Percentiles rank a stretch among this genome's conserved stretches.
Conservation (phyloP, 108 stramenopile species). For the Chaetoceros muelleri region DNA sequence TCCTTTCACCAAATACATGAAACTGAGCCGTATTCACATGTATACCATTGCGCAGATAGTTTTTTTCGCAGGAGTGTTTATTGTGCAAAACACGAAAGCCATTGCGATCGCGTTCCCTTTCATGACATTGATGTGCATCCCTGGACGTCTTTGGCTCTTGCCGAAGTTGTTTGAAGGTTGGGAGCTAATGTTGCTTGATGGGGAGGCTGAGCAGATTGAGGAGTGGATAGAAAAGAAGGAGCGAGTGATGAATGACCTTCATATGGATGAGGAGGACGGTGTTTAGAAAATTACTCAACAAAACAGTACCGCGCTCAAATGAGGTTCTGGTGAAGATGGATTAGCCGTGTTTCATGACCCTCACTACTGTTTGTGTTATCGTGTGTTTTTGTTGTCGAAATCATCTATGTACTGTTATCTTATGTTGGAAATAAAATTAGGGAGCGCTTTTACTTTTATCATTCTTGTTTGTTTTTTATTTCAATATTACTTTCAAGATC, state of each 20-base stretch:
- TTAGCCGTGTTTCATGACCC: no score
- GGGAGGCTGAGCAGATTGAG: slow-evolving; percentile 18
- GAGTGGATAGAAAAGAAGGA: slow-evolving; percentile 13
- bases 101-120: slow-evolving; percentile 40
- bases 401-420: background rate
- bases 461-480: no score
- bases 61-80: slow-evolving; percentile 27
- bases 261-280: no score
- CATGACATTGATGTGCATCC: slow-evolving; percentile 34
- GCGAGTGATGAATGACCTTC: no score
- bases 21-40: slow-evolving; percentile 17
- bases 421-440: no score
- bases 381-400: background rate
- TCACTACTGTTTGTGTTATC: no score
- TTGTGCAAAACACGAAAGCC: slow-evolving; percentile 24
- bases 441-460: no score
- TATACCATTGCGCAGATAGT: slow-evolving; percentile 29
- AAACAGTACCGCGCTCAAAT: no score
- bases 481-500: no score
- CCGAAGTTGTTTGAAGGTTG: slow-evolving; percentile 31
- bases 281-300: no score
- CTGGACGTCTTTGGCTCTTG: slow-evolving; percentile 22
- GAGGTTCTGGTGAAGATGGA: no score
- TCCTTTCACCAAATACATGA: slow-evolving; percentile 24
- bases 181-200: slow-evolving; percentile 38